These are phyloP conservation scores for Rhizoctonia solani DNA, from an alignment of 1,284 basidiomycete genomes.

Conservation along the genomic window DNA sequence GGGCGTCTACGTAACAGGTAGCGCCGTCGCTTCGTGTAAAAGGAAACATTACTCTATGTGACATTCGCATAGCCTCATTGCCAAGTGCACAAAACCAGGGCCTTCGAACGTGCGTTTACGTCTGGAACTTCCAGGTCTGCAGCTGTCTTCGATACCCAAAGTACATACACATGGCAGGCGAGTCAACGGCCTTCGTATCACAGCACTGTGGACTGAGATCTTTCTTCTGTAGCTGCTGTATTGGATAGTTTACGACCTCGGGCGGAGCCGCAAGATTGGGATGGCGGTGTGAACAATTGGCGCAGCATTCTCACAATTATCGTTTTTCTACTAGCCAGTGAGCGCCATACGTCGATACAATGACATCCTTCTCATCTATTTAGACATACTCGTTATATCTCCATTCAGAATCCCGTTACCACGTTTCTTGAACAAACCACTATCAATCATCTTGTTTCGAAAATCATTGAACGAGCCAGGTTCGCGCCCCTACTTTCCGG, in stretches of 20 bases:
- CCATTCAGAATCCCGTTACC: slow-evolving; percentile 60
- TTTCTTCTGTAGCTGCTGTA: background rate
- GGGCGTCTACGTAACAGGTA: too few species aligned
- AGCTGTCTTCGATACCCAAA: too few species aligned
- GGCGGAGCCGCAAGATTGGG: slow-evolving; percentile 34
- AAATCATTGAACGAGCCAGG: background rate
- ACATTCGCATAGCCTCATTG: too few species aligned
- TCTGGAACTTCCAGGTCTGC: too few species aligned
- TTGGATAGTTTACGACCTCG: background rate
- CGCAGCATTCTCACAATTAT: slow-evolving; percentile 65
- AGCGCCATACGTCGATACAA: slow-evolving; percentile 39
- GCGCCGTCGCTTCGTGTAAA: too few species aligned
- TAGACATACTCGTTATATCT: slow-evolving; percentile 67
- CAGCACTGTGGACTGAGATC: too few species aligned
- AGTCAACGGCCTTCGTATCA: too few species aligned
- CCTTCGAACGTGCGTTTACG: too few species aligned
- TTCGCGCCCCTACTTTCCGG: slow-evolving; percentile 39
- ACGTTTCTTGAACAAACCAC: slow-evolving; percentile 36
- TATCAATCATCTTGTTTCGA: background rate
- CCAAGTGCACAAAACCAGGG: too few species aligned
- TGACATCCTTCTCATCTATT: background rate
- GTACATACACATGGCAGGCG: too few species aligned
- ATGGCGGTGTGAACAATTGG: slow-evolving; percentile 42
- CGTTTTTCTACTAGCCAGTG: slow-evolving; percentile 75
- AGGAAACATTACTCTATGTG: too few species aligned